Percentiles rank a stretch among this genome's conserved stretches.
Conservation (phyloP, 2,329 filamentous ascomycete species). For the Pestalotiopsis sp. region DNA sequence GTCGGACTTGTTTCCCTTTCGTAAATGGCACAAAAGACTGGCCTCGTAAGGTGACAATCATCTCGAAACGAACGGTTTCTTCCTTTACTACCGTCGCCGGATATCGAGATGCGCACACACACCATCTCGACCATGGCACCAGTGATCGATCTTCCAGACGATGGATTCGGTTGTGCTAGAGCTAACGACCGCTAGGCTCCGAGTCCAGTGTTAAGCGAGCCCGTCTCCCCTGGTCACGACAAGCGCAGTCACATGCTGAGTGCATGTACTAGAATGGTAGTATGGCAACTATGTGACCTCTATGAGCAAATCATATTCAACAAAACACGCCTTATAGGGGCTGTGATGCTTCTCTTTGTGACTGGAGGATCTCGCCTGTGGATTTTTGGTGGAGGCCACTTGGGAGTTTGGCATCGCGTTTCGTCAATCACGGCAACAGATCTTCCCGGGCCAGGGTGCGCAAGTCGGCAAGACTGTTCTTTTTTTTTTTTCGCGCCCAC, state of each 20-base stretch:
- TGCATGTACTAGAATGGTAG: neutral
- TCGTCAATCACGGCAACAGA: slow-evolving; percentile 11
- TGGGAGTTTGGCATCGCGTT: slow-evolving; percentile 9
- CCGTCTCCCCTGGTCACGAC: neutral
- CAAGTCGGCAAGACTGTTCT: neutral
- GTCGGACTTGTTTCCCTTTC: neutral
- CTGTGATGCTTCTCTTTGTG: neutral
- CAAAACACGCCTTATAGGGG: neutral
- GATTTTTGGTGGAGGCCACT: neutral
- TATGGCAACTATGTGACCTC: neutral
- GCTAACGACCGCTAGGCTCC: neutral
- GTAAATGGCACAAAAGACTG: neutral
- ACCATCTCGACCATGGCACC: neutral
- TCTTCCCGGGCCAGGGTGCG: slow-evolving; percentile 4
- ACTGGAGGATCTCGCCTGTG: neutral
- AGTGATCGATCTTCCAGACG: neutral
- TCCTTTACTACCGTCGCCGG: neutral
- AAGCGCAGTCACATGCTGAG: neutral
- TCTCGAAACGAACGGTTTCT: neutral
- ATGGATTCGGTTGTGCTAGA: neutral
- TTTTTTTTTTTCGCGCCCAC: too few species aligned
- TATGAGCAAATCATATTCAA: neutral
- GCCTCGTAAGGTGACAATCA: neutral
- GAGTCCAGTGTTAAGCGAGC: neutral
- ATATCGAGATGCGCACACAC: neutral